Conservation (phyloP, 2,329 filamentous ascomycete genomes). For the Byssoonygena ceratinophila region DNA sequence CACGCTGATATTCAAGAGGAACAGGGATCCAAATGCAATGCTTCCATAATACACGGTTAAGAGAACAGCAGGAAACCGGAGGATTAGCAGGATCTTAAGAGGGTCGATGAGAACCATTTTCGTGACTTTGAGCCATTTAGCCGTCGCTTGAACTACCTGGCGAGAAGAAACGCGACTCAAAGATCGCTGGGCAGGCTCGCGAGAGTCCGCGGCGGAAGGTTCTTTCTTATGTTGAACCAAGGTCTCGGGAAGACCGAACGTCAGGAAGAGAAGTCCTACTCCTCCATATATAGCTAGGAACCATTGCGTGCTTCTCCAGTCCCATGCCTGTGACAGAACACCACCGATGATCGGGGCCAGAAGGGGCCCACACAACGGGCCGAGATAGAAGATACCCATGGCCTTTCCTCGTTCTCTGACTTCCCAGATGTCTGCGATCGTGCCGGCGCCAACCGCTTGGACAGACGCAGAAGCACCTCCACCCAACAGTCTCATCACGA, state of each 20-base stretch:
- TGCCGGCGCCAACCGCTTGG: slow-evolving; percentile 72
- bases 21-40: slow-evolving; percentile 65
- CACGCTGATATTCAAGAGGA: slow-evolving; percentile 66
- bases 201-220: background rate
- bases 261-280: slow-evolving; percentile 31
- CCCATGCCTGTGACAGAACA: slow-evolving; percentile 54
- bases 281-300: slow-evolving; percentile 62
- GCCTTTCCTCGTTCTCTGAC: slow-evolving; percentile 59
- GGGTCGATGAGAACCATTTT: slow-evolving; percentile 61
- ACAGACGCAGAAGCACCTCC: slow-evolving; percentile 71
- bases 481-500: slow-evolving; percentile 61
- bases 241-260: slow-evolving; percentile 39
- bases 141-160: slow-evolving; percentile 50
- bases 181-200: slow-evolving; percentile 21
- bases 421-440: slow-evolving; percentile 73
- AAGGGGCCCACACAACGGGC: slow-evolving; percentile 63
- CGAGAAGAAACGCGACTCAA: slow-evolving; percentile 49
- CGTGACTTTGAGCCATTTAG: slow-evolving; percentile 44
- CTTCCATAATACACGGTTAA: slow-evolving; percentile 64
- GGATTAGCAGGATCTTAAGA: slow-evolving; percentile 56
- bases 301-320: slow-evolving; percentile 71
- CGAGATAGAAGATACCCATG: slow-evolving; percentile 78
- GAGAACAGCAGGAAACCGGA: slow-evolving; percentile 63
- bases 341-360: slow-evolving; percentile 69
- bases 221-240: slow-evolving; percentile 22